phyloP scores from a whole-genome alignment of 2,329 filamentous ascomycete genomes.

The Harringtonia lauricola region DNA sequence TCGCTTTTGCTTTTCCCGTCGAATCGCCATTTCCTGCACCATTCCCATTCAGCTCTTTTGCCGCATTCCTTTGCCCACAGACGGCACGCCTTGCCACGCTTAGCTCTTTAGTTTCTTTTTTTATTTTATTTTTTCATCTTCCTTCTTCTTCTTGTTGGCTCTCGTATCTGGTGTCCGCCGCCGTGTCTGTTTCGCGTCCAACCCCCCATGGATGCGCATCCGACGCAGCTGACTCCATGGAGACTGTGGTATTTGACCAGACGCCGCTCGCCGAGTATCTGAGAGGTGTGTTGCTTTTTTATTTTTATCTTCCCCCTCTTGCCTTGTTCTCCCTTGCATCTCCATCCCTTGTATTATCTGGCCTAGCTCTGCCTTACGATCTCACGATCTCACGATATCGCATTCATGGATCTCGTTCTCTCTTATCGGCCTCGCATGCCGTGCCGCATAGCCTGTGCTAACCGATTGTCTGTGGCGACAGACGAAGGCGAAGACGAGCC shows the following conservation, averaged over 20 bases:
- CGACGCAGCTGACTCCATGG: constrained; percentile 43
- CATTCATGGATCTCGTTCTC: background rate
- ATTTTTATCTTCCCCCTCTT: constrained; percentile 3
- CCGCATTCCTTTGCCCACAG: no score
- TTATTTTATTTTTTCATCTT: no score
- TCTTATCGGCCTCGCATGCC: constrained; percentile 2
- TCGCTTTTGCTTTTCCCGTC: no score
- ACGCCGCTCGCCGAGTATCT: constrained; percentile 83
- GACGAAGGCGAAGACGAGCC: constrained; percentile 39
- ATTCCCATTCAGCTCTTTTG: no score
- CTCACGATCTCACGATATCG: background rate
- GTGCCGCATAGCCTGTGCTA: constrained; percentile 5
- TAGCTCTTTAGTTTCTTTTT: no score
- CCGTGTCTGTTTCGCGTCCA: background rate
- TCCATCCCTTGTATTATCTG: background rate
- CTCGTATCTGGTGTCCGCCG: no score
- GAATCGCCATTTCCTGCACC: no score
- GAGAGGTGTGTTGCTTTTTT: constrained; percentile 50
- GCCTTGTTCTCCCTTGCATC: background rate
- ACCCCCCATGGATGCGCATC: background rate
- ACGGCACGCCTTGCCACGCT: no score
- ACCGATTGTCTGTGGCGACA: constrained; percentile 14
- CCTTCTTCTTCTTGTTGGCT: no score
- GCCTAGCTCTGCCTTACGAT: background rate
- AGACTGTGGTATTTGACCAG: constrained; percentile 77